phyloP scores from a whole-genome alignment of 352 stramenopile genomes.

The Phytophthora palmivora region DNA sequence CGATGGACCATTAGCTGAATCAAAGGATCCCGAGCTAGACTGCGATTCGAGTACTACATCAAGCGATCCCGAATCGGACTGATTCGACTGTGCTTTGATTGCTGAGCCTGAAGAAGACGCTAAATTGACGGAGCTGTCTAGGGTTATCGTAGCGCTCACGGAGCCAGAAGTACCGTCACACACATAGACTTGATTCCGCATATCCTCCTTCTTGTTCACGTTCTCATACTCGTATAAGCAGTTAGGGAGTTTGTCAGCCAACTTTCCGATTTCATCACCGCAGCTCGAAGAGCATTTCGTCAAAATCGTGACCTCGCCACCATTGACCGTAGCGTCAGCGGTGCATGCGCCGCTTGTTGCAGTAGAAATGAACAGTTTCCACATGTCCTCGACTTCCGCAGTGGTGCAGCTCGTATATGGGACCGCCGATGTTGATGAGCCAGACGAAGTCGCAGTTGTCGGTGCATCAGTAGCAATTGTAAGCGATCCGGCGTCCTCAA shows the following conservation, averaged over 20 bases:
- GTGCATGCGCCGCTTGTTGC: slow-evolving; percentile 36
- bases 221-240: slow-evolving; percentile 45
- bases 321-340: slow-evolving; percentile 19
- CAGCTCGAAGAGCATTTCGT: slow-evolving; percentile 38
- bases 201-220: slow-evolving; percentile 44
- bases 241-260: slow-evolving; percentile 34
- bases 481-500: slow-evolving; percentile 2
- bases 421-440: slow-evolving; percentile 4
- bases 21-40: background rate
- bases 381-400: slow-evolving; percentile 25
- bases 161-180: slow-evolving; percentile 9
- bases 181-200: slow-evolving; percentile 13
- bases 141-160: slow-evolving; percentile 7
- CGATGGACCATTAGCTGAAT: slow-evolving; percentile 4
- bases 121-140: background rate
- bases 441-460: background rate
- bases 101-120: slow-evolving; percentile 8
- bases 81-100: background rate
- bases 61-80: background rate
- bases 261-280: slow-evolving; percentile 12
- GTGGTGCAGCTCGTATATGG: slow-evolving; percentile 17
- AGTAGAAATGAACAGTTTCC: slow-evolving; percentile 18
- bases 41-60: background rate
- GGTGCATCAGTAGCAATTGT: slow-evolving; percentile 5
- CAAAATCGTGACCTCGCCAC: slow-evolving; percentile 33